Evolutionary conservation across 2,329 filamentous ascomycete species (phyloP).

Genomic region (Colletotrichum filicis): DNA sequence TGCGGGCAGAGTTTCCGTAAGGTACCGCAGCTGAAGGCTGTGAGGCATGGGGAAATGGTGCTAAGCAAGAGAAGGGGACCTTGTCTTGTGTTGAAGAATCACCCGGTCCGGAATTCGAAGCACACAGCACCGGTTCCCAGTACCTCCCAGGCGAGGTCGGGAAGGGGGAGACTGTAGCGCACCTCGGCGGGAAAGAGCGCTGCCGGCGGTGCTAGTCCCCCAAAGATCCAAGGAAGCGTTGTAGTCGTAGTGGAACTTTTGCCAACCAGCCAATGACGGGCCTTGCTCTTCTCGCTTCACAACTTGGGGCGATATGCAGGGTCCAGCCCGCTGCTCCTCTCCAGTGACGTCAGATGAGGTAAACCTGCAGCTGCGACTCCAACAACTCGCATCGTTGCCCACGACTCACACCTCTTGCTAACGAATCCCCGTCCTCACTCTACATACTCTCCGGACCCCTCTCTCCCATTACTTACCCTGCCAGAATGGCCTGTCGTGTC

Average conservation of each 20-base stretch:
- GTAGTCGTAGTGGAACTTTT: neutral
- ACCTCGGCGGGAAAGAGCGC: neutral
- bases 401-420: neutral
- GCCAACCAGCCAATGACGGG: neutral
- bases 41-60: neutral
- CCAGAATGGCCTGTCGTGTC: too few species aligned
- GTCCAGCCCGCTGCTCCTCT: neutral
- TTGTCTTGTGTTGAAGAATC: neutral
- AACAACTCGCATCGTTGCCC: neutral
- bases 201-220: neutral
- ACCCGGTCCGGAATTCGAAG: neutral
- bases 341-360: conserved; percentile 16
- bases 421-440: neutral
- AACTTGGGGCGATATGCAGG: neutral
- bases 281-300: neutral
- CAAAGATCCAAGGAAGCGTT: too few species aligned
- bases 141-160: neutral
- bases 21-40: neutral
- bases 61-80: neutral
- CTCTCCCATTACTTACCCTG: too few species aligned
- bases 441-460: too few species aligned
- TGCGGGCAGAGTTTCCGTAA: too few species aligned
- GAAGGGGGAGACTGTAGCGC: neutral
- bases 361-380: neutral
- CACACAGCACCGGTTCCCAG: neutral